Conservation (phyloP, 75 land plant species). For the Larix kaempferi region DNA sequence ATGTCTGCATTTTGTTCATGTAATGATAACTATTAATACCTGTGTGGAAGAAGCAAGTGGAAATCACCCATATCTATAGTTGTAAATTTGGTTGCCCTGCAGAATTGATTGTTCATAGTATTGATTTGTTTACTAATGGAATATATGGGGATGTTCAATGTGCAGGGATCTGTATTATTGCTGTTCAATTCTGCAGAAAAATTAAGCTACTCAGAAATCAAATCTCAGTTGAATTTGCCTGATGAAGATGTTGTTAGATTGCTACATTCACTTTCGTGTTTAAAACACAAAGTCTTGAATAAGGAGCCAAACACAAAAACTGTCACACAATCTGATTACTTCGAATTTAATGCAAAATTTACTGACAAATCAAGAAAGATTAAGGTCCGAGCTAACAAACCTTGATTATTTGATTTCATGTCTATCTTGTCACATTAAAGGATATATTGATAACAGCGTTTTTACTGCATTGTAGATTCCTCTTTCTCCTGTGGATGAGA, state of each 20-base stretch:
- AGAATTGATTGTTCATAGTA: neutral
- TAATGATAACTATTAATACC: neutral
- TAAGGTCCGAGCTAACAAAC: constrained; percentile 48
- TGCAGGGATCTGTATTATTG: constrained; percentile 73
- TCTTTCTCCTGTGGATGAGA: constrained; percentile 94
- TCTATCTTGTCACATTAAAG: neutral
- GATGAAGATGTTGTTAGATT: constrained; percentile 86
- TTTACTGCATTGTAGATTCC: constrained; percentile 52
- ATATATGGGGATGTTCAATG: neutral
- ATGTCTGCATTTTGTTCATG: neutral
- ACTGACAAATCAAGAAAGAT: constrained; percentile 90
- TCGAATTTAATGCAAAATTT: constrained; percentile 88
- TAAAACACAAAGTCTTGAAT: constrained; percentile 78
- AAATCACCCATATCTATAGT: neutral
- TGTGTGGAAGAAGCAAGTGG: neutral
- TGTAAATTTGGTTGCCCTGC: neutral
- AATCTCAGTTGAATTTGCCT: constrained; percentile 69
- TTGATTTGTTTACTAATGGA: neutral
- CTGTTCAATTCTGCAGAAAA: constrained; percentile 77
- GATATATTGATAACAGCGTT: neutral
- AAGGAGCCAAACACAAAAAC: constrained; percentile 76
- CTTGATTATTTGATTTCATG: neutral
- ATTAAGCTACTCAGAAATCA: constrained; percentile 75
- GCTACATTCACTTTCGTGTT: constrained; percentile 95
- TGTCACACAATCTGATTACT: constrained; percentile 63